These are phyloP conservation scores for Dendrocalamus sinicus DNA, from an alignment of 176 grass and related monocot genomes.

Conservation along the genomic window DNA sequence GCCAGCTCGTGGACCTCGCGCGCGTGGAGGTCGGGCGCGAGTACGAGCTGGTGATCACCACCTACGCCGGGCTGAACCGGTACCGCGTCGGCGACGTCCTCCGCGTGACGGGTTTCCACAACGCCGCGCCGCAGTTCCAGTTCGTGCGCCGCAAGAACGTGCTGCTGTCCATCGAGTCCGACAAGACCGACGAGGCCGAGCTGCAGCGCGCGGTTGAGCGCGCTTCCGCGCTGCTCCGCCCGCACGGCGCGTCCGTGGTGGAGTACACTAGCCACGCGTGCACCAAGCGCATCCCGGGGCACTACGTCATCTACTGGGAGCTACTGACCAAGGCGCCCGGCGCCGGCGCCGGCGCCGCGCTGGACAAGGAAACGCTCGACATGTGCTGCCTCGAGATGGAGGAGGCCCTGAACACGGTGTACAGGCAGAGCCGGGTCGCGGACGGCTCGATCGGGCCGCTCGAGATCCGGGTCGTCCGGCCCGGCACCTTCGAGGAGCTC, in stretches of 20 bases:
- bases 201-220: constrained; percentile 84
- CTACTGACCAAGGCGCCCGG: constrained; percentile 42
- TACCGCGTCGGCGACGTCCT: constrained; percentile 98
- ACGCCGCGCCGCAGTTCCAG: constrained; percentile 80
- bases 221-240: constrained; percentile 70
- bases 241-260: constrained; percentile 70
- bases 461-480: constrained; percentile 82
- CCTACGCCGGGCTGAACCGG: constrained; percentile 83
- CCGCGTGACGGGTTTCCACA: constrained; percentile 81
- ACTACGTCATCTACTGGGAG: constrained; percentile 99
- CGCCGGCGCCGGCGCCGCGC: background rate
- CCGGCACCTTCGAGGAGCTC: constrained; percentile 88
- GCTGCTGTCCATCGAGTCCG: constrained; percentile 89
- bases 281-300: constrained; percentile 75
- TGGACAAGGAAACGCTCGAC: constrained; percentile 50
- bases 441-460: constrained; percentile 89
- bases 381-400: constrained; percentile 87
- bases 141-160: constrained; percentile 98
- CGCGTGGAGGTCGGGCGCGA: constrained; percentile 77
- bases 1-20: constrained; percentile 78
- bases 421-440: constrained; percentile 89
- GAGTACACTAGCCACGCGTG: constrained; percentile 97
- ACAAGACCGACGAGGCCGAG: constrained; percentile 98
- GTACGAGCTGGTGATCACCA: constrained; percentile 98
- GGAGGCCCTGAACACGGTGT: constrained; percentile 80